Base-by-base conservation (phyloP, 345 rosid species). In the Raphanus sativus region DNA sequence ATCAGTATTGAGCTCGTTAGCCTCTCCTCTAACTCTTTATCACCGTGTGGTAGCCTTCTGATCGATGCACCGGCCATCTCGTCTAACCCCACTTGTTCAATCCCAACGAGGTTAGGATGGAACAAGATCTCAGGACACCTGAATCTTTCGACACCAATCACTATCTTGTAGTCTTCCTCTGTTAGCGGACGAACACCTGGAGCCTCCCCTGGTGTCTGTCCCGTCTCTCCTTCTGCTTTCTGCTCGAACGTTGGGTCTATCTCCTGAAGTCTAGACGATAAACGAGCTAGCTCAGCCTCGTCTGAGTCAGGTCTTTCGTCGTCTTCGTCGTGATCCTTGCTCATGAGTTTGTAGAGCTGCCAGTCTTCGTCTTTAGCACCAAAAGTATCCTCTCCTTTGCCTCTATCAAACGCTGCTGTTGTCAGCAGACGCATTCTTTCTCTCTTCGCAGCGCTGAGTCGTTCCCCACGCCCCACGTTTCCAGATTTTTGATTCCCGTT, bases 401-500 rank as follows among this genome's bases (percentile, higher is more conserved):
- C 99, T 83, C 98, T 84, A 80, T 95, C 99, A 79, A 92, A 92
- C 36, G 99, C 99, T 42, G 98, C 98, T 1, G 97, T 87, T 28
- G 99, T 95, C 32, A 92, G 87, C 78, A 95, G 89, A 36, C 97
- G 96, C 96, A 95, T 95, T 75, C 97, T 86, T 75, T 95, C 99
- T 68, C 94, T 87, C 80, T 91, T 97, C 68, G 96, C 98, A 81
- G 99, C 90, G 65, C 91, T 91, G 84, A 92, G 85, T 84, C 99
- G 87, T 89, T 95, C 99, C 25, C 98, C 99, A 56, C 96, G 91
- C 29, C 98, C 99, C 66, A 89, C 88, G 40, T 87, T 92, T 33
- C 97, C 97, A 9, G 90, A 81, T 50, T 78, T 55, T 45, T 83
- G 77, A 83, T 86, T 90, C 73, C 97, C 97, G 80, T 95, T 91